Percentiles rank a stretch among this genome's conserved stretches.
These are phyloP conservation scores for Passalora sequoiae DNA, from an alignment of 2,329 filamentous ascomycete species.

Conservation along the genomic window DNA sequence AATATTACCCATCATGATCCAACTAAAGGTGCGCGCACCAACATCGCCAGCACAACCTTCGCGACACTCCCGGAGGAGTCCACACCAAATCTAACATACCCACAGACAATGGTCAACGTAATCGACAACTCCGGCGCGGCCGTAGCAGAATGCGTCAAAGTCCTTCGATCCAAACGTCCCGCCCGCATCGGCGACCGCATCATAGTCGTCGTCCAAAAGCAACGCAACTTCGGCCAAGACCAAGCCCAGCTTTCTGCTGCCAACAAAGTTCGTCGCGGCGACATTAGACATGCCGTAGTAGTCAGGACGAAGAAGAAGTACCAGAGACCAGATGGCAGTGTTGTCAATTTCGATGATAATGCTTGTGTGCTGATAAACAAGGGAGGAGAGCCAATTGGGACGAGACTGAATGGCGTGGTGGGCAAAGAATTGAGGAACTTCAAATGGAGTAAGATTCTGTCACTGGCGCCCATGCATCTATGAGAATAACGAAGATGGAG, in stretches of 20 bases:
- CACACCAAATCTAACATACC: not conserved
- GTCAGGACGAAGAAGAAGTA: constrained; percentile 86
- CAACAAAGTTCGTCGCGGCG: constrained; percentile 92
- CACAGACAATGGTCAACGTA: constrained; percentile 94
- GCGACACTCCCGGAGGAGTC: not conserved
- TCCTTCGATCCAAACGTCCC: constrained; percentile 82
- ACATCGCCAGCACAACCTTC: not conserved
- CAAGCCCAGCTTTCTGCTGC: constrained; percentile 67
- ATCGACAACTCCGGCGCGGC: constrained; percentile 99
- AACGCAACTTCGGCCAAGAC: constrained; percentile 70
- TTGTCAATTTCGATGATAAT: constrained; percentile 94
- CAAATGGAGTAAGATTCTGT: constrained; percentile 98
- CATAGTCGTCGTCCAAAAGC: constrained; percentile 95
- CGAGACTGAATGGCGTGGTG: constrained; percentile 83
- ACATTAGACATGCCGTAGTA: constrained; percentile 92
- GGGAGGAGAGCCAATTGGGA: constrained; percentile 89
- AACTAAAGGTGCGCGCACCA: constrained; percentile 36
- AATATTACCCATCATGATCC: constrained; percentile 65
- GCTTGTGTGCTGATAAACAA: constrained; percentile 97
- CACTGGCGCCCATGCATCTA: constrained; percentile 79
- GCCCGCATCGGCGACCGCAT: constrained; percentile 94
- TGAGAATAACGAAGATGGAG: too few relatives aligned
- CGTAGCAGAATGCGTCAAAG: constrained; percentile 90
- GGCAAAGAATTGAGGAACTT: constrained; percentile 82
- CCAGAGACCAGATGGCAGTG: constrained; percentile 79